phyloP scores from a whole-genome alignment of 2,329 filamentous ascomycete genomes.

The Phoma sp. region DNA sequence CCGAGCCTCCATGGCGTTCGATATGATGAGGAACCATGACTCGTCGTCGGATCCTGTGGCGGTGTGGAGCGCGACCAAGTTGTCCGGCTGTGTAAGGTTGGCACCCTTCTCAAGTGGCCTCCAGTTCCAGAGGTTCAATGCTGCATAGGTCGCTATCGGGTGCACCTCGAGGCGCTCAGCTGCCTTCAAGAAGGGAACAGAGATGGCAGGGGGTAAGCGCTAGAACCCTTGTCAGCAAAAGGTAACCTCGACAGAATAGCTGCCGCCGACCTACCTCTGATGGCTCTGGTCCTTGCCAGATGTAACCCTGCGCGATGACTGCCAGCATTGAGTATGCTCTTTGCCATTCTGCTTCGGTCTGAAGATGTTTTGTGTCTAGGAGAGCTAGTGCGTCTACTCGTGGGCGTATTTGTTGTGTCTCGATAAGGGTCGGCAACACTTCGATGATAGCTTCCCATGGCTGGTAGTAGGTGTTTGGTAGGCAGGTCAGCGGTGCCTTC shows the following conservation, averaged over 20 bases:
- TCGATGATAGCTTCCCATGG: constrained; percentile 82
- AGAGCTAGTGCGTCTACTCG: constrained; percentile 76
- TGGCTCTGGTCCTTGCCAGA: constrained; percentile 77
- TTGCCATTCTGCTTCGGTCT: constrained; percentile 82
- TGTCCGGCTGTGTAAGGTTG: constrained; percentile 38
- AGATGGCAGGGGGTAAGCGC: constrained; percentile 40
- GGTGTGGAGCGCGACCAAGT: constrained; percentile 38
- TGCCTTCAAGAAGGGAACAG: constrained; percentile 37
- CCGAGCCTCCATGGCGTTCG: constrained; percentile 59
- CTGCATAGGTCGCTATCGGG: constrained; percentile 44
- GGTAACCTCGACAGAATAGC: not conserved
- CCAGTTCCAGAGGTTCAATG: constrained; percentile 47
- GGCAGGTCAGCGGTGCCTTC: constrained; percentile 71
- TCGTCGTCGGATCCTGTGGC: constrained; percentile 45
- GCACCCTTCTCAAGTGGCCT: constrained; percentile 23
- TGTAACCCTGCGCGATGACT: constrained; percentile 77
- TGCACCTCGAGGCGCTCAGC: constrained; percentile 43
- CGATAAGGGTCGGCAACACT: constrained; percentile 77
- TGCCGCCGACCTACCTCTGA: constrained; percentile 62
- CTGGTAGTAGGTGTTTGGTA: constrained; percentile 84
- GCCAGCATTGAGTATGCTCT: constrained; percentile 75
- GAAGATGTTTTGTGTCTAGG: constrained; percentile 74
- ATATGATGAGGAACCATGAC: constrained; percentile 58
- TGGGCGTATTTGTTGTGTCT: constrained; percentile 74
- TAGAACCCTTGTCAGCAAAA: constrained; percentile 21